phyloP scores from a whole-genome alignment of 2,329 filamentous ascomycete species.

The Fusarium sp. region DNA sequence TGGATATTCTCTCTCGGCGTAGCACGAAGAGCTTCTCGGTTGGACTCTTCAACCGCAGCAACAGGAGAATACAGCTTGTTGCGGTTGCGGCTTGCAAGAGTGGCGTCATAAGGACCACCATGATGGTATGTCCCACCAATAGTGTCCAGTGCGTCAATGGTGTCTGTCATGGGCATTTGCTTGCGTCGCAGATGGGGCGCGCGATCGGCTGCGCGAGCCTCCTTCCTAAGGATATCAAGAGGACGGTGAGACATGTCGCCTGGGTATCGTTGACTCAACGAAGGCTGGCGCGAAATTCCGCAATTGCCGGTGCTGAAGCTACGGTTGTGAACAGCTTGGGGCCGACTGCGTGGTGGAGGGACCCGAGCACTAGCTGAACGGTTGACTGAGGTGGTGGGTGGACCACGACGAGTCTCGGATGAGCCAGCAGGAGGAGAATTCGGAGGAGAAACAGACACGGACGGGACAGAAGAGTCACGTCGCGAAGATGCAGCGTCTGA shows the following conservation, averaged over 20 bases:
- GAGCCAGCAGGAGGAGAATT: slow-evolving; percentile 35
- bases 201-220: slow-evolving; percentile 76
- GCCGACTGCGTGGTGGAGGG: slow-evolving; percentile 23
- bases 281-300: slow-evolving; percentile 32
- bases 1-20: slow-evolving; percentile 84
- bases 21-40: slow-evolving; percentile 82
- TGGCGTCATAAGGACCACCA: slow-evolving; percentile 90
- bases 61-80: slow-evolving; percentile 76
- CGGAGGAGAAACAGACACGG: slow-evolving; percentile 37
- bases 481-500: slow-evolving; percentile 41
- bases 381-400: slow-evolving; percentile 53
- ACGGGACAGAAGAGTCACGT: slow-evolving; percentile 31
- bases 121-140: slow-evolving; percentile 83
- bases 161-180: slow-evolving; percentile 78
- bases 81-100: slow-evolving; percentile 80
- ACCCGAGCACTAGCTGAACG: slow-evolving; percentile 49
- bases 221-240: slow-evolving; percentile 75
- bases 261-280: slow-evolving; percentile 64
- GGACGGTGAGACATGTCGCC: slow-evolving; percentile 77
- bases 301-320: slow-evolving; percentile 44
- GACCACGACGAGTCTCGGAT: slow-evolving; percentile 39
- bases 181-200: slow-evolving; percentile 77
- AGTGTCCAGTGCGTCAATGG: slow-evolving; percentile 86
- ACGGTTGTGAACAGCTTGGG: slow-evolving; percentile 34
- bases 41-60: slow-evolving; percentile 80